These are phyloP conservation scores for Heliocybe sulcata DNA, from an alignment of 1,284 basidiomycete species.

Conservation along the genomic window DNA sequence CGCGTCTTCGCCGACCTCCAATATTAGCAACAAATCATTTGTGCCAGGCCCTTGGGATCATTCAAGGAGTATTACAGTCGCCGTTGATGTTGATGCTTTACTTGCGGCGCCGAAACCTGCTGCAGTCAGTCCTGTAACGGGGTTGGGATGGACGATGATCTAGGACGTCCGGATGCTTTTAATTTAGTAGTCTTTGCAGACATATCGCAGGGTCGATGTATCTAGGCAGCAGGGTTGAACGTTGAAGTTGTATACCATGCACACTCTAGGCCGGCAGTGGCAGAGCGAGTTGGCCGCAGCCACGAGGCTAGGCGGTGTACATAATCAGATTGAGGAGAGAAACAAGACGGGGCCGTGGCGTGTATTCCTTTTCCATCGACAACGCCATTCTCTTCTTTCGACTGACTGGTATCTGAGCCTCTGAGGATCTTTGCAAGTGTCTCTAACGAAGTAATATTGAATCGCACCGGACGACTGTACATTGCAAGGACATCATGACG, in stretches of 20 bases:
- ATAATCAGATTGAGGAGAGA: not conserved
- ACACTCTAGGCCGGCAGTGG: not conserved
- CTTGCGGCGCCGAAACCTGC: slow-evolving; percentile 34
- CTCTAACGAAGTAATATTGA: slow-evolving; percentile 1
- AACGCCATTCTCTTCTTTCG: slow-evolving; percentile 1
- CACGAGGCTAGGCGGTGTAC: not conserved
- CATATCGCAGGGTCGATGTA: not conserved
- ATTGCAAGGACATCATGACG: slow-evolving; percentile 49
- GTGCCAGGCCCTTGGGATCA: slow-evolving; percentile 49
- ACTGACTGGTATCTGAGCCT: not conserved
- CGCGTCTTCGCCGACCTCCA: slow-evolving; percentile 3
- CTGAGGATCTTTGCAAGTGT: not conserved
- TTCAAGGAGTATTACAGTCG: slow-evolving; percentile 32
- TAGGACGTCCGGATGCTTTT: slow-evolving; percentile 1
- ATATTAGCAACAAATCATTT: not conserved
- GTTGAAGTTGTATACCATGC: not conserved
- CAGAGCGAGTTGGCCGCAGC: not conserved
- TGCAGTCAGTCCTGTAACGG: not conserved
- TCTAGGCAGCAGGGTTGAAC: not conserved
- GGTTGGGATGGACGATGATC: not conserved
- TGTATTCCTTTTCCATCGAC: slow-evolving; percentile 3
- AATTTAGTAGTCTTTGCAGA: not conserved
- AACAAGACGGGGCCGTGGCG: not conserved
- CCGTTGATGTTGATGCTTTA: slow-evolving; percentile 38
- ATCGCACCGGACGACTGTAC: not conserved